A percentile compares a stretch with the other conserved stretches of the same genome.
These are phyloP conservation scores for Xylariomycetidae sp. DNA, from an alignment of 2,329 filamentous ascomycete species.

Conservation along the genomic window DNA sequence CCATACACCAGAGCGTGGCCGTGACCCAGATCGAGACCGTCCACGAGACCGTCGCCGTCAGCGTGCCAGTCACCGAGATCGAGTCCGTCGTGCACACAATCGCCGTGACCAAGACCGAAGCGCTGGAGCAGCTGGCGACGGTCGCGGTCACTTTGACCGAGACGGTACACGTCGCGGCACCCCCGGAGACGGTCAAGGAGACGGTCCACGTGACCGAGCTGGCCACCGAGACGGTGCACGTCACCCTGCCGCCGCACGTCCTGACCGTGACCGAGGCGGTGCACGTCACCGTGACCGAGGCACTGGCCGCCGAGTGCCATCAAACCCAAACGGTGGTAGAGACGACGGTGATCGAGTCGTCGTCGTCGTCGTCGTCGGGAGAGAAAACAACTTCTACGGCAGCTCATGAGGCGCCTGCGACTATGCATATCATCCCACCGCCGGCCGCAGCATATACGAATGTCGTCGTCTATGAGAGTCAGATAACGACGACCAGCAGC, in stretches of 20 bases:
- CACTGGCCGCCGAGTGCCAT: slow-evolving; percentile 14
- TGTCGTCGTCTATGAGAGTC: too few relatives aligned
- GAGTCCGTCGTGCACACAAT: slow-evolving; percentile 7
- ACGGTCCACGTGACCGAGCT: slow-evolving; percentile 7
- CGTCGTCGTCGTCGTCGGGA: too few relatives aligned
- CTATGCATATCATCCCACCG: too few relatives aligned
- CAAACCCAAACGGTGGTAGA: too few relatives aligned
- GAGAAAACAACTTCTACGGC: too few relatives aligned
- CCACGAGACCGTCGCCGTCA: not conserved
- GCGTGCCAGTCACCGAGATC: not conserved
- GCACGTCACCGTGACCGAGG: slow-evolving; percentile 6
- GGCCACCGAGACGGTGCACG: slow-evolving; percentile 7
- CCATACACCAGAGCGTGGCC: not conserved
- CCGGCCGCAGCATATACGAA: too few relatives aligned
- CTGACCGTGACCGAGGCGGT: slow-evolving; percentile 8
- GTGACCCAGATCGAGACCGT: not conserved
- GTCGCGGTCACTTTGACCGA: not conserved
- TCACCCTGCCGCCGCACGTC: slow-evolving; percentile 10
- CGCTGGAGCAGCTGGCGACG: slow-evolving; percentile 5
- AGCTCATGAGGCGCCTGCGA: too few relatives aligned
- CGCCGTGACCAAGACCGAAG: slow-evolving; percentile 4
- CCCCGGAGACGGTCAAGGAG: slow-evolving; percentile 5
- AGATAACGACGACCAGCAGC: too few relatives aligned
- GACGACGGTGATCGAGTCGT: too few relatives aligned
- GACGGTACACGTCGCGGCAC: not conserved